Evolutionary conservation across 1,139 yeast genomes (phyloP), one percentile per base, ranked within the genome.

Genomic region (Zygotorulaspora mrakii): DNA sequence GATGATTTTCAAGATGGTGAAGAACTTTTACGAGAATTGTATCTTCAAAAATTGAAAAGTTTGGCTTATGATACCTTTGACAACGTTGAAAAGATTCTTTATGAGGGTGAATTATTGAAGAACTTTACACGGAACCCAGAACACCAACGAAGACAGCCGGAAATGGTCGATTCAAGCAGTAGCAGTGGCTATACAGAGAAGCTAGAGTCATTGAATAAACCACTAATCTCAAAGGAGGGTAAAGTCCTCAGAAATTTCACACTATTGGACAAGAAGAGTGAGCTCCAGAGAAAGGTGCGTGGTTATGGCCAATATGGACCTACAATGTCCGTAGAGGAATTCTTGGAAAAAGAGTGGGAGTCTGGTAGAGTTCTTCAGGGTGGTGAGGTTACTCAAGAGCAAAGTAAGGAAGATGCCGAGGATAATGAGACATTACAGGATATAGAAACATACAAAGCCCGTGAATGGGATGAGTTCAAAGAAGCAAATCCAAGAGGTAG

Each of bases 271-370:
- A 65, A 69, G 31, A 71, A 84, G 39, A 75, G 79, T 17, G 76
- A 79, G 32, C 53, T 86, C 16, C 70, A 73, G 42, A 66, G 70
- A 18, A 77, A 79, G 51, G 96, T 89, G 0, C 79, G 77, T 56
- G 96, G 97, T 1, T 86, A 95, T 1, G 98, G 97, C 0, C 97
- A 91, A 62, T 79, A 76, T 25, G 69, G 91, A 27, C 99, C 99
- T 1, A 86, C 96, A 0, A 87, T 94, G 95, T 71, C 95, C 0
- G 91, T 94, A 0, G 98, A 91, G 50, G 96, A 91, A 54, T 82
- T 84, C 49, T 69, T 91, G 39, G 95, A 88, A 39, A 79, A 85
- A 53, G 98, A 91, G 59, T 69, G 84, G 52, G 79, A 80, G 11
- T 79, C 84, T 53, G 96, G 96, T 2, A 88, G 89, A 41, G 82